Percentiles rank a stretch among this genome's conserved stretches.
Evolutionary conservation across 2,329 filamentous ascomycete species (phyloP).

Genomic region (Sclerotinia subarctica): DNA sequence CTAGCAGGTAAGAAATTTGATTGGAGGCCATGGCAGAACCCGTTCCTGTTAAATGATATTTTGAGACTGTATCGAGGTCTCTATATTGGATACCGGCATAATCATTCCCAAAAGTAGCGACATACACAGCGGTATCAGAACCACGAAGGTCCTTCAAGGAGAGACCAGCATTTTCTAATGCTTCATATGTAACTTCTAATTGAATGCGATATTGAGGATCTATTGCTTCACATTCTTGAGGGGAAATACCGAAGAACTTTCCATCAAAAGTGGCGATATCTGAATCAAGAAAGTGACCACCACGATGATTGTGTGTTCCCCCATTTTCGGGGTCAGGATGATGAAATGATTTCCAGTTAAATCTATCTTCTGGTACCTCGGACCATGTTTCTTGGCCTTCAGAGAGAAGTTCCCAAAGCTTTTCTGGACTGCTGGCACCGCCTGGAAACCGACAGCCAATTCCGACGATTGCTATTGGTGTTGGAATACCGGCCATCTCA

Average conservation of each 20-base stretch:
- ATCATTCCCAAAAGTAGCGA: not conserved
- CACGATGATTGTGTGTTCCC: constrained; percentile 12
- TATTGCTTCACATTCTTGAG: not conserved
- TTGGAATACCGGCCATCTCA: no score
- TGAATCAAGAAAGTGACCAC: constrained; percentile 19
- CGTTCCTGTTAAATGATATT: not conserved
- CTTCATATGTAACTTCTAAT: not conserved
- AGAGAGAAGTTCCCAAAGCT: constrained; percentile 48
- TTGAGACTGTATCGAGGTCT: not conserved
- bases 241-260: constrained; percentile 27
- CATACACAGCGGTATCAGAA: not conserved
- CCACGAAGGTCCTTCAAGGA: not conserved
- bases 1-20: not conserved
- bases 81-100: not conserved
- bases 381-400: constrained; percentile 48
- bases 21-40: not conserved
- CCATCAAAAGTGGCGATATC: constrained; percentile 27
- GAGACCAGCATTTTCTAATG: not conserved
- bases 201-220: not conserved
- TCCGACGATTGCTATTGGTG: constrained; percentile 26
- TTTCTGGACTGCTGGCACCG: constrained; percentile 44
- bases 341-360: constrained; percentile 48
- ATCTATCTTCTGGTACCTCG: constrained; percentile 39
- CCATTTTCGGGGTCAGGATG: constrained; percentile 48
- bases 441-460: constrained; percentile 52